A percentile compares a stretch with the other conserved stretches of the same genome.
Evolutionary conservation across 1,139 yeast species (phyloP).

Genomic region (Lipomyces yarrowii): DNA sequence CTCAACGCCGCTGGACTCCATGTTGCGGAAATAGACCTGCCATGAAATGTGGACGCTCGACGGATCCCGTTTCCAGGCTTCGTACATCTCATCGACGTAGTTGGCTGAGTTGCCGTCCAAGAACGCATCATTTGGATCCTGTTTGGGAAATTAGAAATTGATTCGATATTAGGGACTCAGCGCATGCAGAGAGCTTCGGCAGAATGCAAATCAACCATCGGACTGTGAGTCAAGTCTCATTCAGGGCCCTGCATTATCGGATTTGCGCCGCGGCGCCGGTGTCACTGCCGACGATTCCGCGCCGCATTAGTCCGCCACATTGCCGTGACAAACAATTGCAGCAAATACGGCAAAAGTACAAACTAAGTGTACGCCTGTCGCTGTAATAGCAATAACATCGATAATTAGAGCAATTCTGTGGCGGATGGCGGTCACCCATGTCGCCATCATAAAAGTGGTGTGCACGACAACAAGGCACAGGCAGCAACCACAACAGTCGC

Average conservation of each 20-base stretch:
- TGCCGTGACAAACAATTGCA: neutral
- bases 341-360: neutral
- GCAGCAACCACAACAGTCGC: neutral
- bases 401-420: neutral
- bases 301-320: neutral
- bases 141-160: neutral
- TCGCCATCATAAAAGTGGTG: neutral
- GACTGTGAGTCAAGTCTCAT: neutral
- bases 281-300: neutral
- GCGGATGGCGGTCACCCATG: neutral
- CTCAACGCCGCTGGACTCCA: conserved; percentile 68
- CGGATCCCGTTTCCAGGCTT: conserved; percentile 92
- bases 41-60: conserved; percentile 90
- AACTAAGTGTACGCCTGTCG: neutral
- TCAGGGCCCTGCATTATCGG: neutral
- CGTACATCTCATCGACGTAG: conserved; percentile 97
- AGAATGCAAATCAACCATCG: neutral
- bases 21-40: conserved; percentile 91
- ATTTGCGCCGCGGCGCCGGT: neutral
- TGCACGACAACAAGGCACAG: neutral
- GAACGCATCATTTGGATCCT: conserved; percentile 60
- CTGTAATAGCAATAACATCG: neutral
- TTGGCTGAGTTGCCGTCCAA: conserved; percentile 83
- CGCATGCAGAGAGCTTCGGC: neutral
- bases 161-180: neutral